These are phyloP conservation scores for Tolypocladium cylindrosporum DNA, from an alignment of 2,329 filamentous ascomycete species.

Conservation along the genomic window DNA sequence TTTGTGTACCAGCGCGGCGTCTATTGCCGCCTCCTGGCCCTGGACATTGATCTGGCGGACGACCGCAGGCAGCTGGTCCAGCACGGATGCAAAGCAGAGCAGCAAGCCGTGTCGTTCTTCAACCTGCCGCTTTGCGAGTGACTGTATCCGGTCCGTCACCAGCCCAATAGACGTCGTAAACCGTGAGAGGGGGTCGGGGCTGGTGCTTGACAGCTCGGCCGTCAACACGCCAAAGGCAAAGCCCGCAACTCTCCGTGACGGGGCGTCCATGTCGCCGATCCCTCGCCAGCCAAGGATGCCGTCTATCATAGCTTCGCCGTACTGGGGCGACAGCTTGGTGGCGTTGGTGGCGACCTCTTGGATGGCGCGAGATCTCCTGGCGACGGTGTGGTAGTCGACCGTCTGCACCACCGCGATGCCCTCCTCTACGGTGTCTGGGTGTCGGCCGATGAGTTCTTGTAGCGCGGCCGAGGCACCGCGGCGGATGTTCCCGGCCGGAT, in stretches of 20 bases:
- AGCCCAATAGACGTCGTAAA: slow-evolving; percentile 26
- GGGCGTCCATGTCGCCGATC: slow-evolving; percentile 66
- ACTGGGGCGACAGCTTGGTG: slow-evolving; percentile 56
- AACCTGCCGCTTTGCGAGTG: slow-evolving; percentile 44
- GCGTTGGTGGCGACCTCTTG: slow-evolving; percentile 63
- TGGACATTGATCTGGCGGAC: slow-evolving; percentile 18
- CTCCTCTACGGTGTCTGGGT: slow-evolving; percentile 72
- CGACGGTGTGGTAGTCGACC: slow-evolving; percentile 89
- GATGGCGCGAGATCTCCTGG: slow-evolving; percentile 74
- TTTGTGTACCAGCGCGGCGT: slow-evolving; percentile 16
- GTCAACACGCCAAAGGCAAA: slow-evolving; percentile 54
- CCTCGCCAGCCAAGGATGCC: slow-evolving; percentile 79
- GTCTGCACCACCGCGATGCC: slow-evolving; percentile 82
- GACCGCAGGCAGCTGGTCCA: slow-evolving; percentile 29
- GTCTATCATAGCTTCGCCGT: slow-evolving; percentile 59
- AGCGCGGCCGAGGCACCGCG: slow-evolving; percentile 86
- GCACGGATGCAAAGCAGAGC: slow-evolving; percentile 48
- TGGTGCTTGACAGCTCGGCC: slow-evolving; percentile 24
- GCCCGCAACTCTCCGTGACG: slow-evolving; percentile 64
- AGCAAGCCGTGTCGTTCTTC: slow-evolving; percentile 62
- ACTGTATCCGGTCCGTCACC: slow-evolving; percentile 33
- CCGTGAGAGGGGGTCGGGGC: slow-evolving; percentile 11
- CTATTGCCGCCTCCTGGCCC: slow-evolving; percentile 5
- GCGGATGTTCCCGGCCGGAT: slow-evolving; percentile 87
- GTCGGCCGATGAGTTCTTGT: slow-evolving; percentile 86